Conservation (phyloP, 345 rosid species). For the Firmiana major region DNA sequence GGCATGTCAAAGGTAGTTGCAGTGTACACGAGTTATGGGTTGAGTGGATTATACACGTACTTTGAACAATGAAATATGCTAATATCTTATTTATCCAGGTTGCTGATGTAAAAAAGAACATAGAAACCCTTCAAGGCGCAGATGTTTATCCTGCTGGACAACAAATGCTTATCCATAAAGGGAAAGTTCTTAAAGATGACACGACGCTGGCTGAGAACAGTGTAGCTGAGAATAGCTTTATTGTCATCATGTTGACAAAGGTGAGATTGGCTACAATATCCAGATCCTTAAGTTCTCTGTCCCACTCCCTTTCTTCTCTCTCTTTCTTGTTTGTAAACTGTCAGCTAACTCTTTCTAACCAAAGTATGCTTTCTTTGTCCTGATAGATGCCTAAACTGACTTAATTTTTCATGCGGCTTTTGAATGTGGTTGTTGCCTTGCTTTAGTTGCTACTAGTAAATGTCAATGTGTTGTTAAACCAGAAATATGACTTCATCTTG, state of each 20-base stretch:
- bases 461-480: neutral
- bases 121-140: conserved; percentile 65
- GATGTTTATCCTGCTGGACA: conserved; percentile 65
- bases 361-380: too few species aligned
- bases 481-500: neutral
- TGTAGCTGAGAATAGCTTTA: conserved; percentile 69
- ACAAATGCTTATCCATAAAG: conserved; percentile 82
- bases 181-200: conserved; percentile 74
- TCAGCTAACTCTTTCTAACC: neutral
- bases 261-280: conserved; percentile 25
- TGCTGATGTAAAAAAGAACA: conserved; percentile 68
- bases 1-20: neutral
- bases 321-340: neutral
- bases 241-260: conserved; percentile 82
- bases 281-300: neutral
- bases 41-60: neutral
- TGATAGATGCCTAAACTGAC: neutral
- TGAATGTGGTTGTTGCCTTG: neutral
- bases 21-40: neutral
- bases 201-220: conserved; percentile 72
- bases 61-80: neutral
- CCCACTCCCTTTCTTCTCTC: neutral
- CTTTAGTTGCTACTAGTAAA: neutral
- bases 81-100: conserved; percentile 37
- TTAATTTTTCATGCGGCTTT: neutral